A percentile compares a stretch with the other conserved stretches of the same genome.
Conservation (phyloP, 371 early-diverging fungal species). For the Dipsacomyces acuminosporus region DNA sequence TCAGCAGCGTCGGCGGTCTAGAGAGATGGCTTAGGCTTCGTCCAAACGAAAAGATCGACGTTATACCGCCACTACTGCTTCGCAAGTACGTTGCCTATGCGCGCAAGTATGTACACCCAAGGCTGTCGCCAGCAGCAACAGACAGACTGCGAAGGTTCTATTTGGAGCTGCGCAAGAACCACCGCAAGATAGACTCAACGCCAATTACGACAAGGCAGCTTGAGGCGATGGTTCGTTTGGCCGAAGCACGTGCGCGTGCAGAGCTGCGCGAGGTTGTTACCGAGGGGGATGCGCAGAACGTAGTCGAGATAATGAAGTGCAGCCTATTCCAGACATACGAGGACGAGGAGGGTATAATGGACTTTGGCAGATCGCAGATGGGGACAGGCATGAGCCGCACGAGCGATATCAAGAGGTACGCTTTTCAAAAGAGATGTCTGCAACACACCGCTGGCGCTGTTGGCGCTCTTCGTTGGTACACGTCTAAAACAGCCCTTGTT, state of each 20-base stretch:
- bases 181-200: conserved; percentile 62
- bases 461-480: no score
- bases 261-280: conserved; percentile 61
- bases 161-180: conserved; percentile 61
- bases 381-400: conserved; percentile 53
- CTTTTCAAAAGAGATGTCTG: conserved; percentile 1
- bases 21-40: conserved; percentile 44
- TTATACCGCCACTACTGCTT: conserved; percentile 55
- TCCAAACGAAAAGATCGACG: conserved; percentile 50
- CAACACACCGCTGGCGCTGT: no score
- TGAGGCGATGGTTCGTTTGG: conserved; percentile 58
- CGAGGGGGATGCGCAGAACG: conserved; percentile 64
- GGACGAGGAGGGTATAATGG: conserved; percentile 52
- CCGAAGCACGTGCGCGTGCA: conserved; percentile 60
- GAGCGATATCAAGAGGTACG: conserved; percentile 53
- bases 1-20: conserved; percentile 2
- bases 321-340: conserved; percentile 56
- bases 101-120: conserved; percentile 68
- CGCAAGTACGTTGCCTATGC: conserved; percentile 79
- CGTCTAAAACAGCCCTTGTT: no score
- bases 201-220: conserved; percentile 66
- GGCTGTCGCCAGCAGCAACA: conserved; percentile 54
- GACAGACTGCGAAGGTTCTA: conserved; percentile 66
- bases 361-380: conserved; percentile 54
- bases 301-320: conserved; percentile 54